A percentile compares a stretch with the other conserved stretches of the same genome.
phyloP scores from a whole-genome alignment of 495 filamentous ascomycete genomes.

The Daldinia grandis region DNA sequence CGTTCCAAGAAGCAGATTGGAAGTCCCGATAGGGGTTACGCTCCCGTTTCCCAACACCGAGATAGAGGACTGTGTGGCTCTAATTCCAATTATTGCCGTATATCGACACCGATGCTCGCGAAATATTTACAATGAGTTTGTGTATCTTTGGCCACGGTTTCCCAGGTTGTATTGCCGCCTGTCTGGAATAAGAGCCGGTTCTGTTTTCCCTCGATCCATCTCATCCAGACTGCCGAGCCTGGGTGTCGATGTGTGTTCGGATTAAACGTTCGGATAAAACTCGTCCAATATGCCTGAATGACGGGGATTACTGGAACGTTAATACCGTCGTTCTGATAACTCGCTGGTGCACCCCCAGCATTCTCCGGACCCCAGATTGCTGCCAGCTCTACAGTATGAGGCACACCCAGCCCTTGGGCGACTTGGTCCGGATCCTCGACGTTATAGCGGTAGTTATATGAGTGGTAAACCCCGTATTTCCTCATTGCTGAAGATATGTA shows the following conservation, averaged over 20 bases:
- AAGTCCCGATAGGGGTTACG: not conserved
- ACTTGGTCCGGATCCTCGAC: conserved; percentile 63
- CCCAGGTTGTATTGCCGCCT: conserved; percentile 64
- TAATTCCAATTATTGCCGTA: conserved; percentile 55
- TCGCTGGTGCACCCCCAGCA: conserved; percentile 53
- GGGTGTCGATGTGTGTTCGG: conserved; percentile 63
- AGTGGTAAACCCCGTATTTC: conserved; percentile 46
- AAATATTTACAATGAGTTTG: conserved; percentile 63
- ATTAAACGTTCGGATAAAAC: conserved; percentile 70
- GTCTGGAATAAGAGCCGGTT: conserved; percentile 64
- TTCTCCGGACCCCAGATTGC: conserved; percentile 65
- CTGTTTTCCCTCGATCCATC: conserved; percentile 44
- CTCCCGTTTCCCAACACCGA: not conserved
- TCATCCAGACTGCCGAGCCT: conserved; percentile 46
- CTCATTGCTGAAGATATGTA: conserved; percentile 60
- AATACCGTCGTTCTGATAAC: conserved; percentile 58
- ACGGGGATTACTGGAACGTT: conserved; percentile 64
- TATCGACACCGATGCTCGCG: conserved; percentile 57
- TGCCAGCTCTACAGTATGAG: conserved; percentile 68
- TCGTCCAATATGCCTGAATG: conserved; percentile 74
- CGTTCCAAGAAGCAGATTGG: not conserved
- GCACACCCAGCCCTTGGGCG: conserved; percentile 64
- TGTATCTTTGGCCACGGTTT: conserved; percentile 59
- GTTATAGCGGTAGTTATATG: conserved; percentile 73
- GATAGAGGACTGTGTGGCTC: not conserved